Evolutionary conservation across 2,329 filamentous ascomycete genomes (phyloP), one percentile per base, ranked within the genome.

Genomic region (Cordyceps fumosorosea): DNA sequence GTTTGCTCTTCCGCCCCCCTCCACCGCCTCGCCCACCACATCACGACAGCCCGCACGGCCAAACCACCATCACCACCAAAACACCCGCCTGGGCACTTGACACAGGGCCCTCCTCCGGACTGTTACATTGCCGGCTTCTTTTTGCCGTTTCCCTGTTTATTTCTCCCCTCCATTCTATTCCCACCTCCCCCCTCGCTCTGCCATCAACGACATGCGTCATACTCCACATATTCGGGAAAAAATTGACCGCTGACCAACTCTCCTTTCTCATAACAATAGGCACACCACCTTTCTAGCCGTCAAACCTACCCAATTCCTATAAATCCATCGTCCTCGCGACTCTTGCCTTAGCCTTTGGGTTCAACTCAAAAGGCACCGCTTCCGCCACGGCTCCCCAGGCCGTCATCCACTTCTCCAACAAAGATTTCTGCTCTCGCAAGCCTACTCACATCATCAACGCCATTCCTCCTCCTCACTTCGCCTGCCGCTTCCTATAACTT

Each of bases 401-500:
- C 85, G 83, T 83, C 67, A 78, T 73, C 72, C 78, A 85, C 74
- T 79, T 86, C 74, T 84, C 82, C 80, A 83, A 87, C 77, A 84
- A 87, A 85, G 82, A 88, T 87, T 88, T 85, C 83, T 83, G 83
- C 78, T 78, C 84, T 75, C 80, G 82, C 75, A 82, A 85, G 76
- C 81, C 82, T 70, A 80, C 83, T 68, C 84, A 87, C 78, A 87
- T 86, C 77, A 84, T 87, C 82, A 87, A 87, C 83, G 80, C 78
- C 62, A 80, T 81, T 66, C 84, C 85, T 64, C 85, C 85, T 74
- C 84, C 84, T 20, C 22, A 40, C 32, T 71, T 68, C 76, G 71
- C 70, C 75, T 77, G 73, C 78, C 80, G 75, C 76, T 72, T 66
- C 70, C 73, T 82, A 81, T 81, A 72, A 72, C 76, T 65, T 51